Conservation (phyloP, 495 filamentous ascomycete genomes). For the Neurospora tetraspora region DNA sequence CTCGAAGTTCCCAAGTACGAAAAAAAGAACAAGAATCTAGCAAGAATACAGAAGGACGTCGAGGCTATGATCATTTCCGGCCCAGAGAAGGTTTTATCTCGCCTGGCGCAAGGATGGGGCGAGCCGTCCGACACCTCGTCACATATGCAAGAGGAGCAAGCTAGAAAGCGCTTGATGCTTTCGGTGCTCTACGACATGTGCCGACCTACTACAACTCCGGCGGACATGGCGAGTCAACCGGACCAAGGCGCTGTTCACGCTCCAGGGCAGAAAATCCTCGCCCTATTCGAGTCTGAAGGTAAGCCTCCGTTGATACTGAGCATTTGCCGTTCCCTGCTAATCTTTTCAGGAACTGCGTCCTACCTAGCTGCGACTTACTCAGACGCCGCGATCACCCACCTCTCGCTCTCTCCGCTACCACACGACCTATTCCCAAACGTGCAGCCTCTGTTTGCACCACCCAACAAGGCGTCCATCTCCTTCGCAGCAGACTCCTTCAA, state of each 20-base stretch:
- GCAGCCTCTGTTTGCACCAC: slow-evolving; percentile 22
- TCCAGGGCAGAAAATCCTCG: slow-evolving; percentile 19
- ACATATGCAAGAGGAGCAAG: slow-evolving; percentile 27
- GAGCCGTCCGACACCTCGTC: slow-evolving; percentile 24
- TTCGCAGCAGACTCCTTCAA: slow-evolving; percentile 26
- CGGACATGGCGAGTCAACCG: neutral
- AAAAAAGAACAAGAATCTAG: slow-evolving; percentile 5
- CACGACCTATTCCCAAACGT: slow-evolving; percentile 28
- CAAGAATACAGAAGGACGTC: slow-evolving; percentile 28
- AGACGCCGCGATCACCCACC: slow-evolving; percentile 20
- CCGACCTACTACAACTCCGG: neutral
- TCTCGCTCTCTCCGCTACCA: slow-evolving; percentile 26
- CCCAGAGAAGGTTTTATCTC: slow-evolving; percentile 30
- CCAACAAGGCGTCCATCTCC: slow-evolving; percentile 20
- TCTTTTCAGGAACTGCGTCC: slow-evolving; percentile 27
- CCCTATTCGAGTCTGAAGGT: slow-evolving; percentile 36
- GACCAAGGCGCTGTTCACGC: neutral
- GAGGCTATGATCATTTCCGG: slow-evolving; percentile 34
- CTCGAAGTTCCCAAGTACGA: neutral
- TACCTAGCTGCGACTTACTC: slow-evolving; percentile 30
- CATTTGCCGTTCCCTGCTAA: slow-evolving; percentile 5
- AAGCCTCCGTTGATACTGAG: neutral
- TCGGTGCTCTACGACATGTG: slow-evolving; percentile 23
- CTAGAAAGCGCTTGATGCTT: slow-evolving; percentile 36
- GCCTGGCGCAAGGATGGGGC: slow-evolving; percentile 35